Evolutionary conservation across 305 asterid species (phyloP).

Genomic region (Rubia occidens): DNA sequence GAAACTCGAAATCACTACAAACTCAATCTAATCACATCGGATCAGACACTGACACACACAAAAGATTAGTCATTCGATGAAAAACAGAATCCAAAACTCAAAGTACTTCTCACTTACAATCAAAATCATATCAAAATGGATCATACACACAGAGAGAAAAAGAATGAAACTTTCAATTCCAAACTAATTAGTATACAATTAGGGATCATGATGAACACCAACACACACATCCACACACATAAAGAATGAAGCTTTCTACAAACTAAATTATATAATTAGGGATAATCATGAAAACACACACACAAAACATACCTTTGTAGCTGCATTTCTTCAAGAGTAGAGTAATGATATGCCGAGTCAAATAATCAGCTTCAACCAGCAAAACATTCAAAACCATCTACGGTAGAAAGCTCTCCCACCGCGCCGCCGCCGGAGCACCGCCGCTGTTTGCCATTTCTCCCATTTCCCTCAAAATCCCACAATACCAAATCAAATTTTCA

Average conservation of each 20-base stretch:
- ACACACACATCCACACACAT: background rate
- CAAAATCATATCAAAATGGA: background rate
- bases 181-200: too few species aligned
- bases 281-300: background rate
- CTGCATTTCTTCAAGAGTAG: conserved; percentile 94
- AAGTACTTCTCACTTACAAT: background rate
- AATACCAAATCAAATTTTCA: background rate
- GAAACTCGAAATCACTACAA: too few species aligned
- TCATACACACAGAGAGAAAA: too few species aligned
- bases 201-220: background rate
- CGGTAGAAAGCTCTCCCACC: conserved; percentile 55
- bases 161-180: too few species aligned
- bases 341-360: conserved; percentile 83
- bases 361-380: conserved; percentile 84
- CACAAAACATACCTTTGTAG: conserved; percentile 47
- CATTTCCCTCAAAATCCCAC: conserved; percentile 20
- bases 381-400: conserved; percentile 66
- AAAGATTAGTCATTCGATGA: too few species aligned
- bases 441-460: conserved; percentile 40
- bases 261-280: too few species aligned
- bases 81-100: background rate
- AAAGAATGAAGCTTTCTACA: background rate
- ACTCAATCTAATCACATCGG: too few species aligned
- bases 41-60: too few species aligned
- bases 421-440: conserved; percentile 11